These are phyloP conservation scores for Phytophthora sansomeana DNA, from an alignment of 352 stramenopile species.

Conservation along the genomic window DNA sequence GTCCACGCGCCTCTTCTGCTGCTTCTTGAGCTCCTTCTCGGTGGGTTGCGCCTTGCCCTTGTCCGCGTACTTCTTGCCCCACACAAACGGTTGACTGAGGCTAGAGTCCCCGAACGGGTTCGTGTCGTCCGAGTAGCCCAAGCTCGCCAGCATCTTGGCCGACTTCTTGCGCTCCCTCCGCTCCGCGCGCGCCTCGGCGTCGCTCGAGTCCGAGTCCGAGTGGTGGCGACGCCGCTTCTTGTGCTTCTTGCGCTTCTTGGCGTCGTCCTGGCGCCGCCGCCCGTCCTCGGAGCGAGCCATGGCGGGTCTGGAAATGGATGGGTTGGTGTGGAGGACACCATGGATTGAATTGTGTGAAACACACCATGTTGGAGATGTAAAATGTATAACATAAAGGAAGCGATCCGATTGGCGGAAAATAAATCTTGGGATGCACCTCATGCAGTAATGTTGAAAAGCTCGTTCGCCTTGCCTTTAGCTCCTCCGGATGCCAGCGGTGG, in stretches of 20 bases:
- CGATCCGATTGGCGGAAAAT: no score
- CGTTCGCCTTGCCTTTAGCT: no score
- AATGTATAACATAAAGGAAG: no score
- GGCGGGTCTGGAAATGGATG: no score
- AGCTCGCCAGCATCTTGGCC: slow-evolving; percentile 75
- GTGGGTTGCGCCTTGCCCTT: slow-evolving; percentile 45
- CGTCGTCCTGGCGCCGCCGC: slow-evolving; percentile 11
- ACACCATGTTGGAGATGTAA: no score
- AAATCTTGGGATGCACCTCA: no score
- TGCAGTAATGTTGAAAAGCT: no score
- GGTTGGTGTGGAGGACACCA: no score
- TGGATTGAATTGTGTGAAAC: no score
- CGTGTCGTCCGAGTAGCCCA: slow-evolving; percentile 98
- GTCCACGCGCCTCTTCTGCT: slow-evolving; percentile 87
- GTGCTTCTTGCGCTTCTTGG: slow-evolving; percentile 39
- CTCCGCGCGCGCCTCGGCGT: slow-evolving; percentile 52
- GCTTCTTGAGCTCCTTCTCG: slow-evolving; percentile 66
- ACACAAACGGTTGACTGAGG: slow-evolving; percentile 97
- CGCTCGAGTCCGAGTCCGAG: slow-evolving; percentile 40
- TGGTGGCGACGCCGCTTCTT: slow-evolving; percentile 36
- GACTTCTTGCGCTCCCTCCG: slow-evolving; percentile 76
- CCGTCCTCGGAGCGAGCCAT: no score
- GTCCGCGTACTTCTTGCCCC: slow-evolving; percentile 98
- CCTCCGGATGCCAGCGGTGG: slow-evolving; percentile 21
- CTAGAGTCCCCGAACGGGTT: slow-evolving; percentile 99